phyloP scores from a whole-genome alignment of 2,329 filamentous ascomycete genomes.

The Aureobasidium lini region DNA sequence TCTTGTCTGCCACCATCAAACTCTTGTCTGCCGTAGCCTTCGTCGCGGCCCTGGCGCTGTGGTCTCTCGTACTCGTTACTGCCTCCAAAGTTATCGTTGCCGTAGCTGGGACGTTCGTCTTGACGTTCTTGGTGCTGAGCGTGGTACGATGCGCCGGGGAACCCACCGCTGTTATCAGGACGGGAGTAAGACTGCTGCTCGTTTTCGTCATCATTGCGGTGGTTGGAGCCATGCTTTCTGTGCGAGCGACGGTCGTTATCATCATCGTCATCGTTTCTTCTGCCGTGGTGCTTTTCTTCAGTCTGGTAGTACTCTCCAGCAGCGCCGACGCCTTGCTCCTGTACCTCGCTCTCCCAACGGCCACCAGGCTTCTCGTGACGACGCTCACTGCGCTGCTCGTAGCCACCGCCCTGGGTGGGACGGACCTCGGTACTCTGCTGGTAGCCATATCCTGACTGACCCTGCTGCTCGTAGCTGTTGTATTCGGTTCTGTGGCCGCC shows the following conservation, averaged over 20 bases:
- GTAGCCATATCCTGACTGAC: conserved; percentile 46
- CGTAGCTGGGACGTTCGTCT: conserved; percentile 16
- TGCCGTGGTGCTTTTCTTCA: conserved; percentile 20
- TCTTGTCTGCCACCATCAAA: conserved; percentile 16
- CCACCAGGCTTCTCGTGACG: conserved; percentile 39
- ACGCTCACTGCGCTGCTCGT: conserved; percentile 52
- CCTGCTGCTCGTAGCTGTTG: conserved; percentile 49
- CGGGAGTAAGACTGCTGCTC: conserved; percentile 17
- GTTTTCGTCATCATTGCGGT: conserved; percentile 34
- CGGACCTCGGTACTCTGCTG: conserved; percentile 52
- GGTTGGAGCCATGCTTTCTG: conserved; percentile 26
- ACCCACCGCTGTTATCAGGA: conserved; percentile 22
- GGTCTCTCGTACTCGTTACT: conserved; percentile 7
- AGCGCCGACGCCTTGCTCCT: conserved; percentile 21
- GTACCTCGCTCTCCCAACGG: conserved; percentile 34
- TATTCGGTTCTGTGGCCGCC: conserved; percentile 55
- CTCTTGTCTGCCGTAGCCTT: conserved; percentile 16
- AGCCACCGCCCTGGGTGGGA: conserved; percentile 46
- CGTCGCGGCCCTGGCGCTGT: not conserved
- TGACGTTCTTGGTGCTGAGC: conserved; percentile 16
- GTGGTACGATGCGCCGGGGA: conserved; percentile 18
- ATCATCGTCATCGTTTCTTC: conserved; percentile 26
- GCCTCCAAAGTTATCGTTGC: not conserved
- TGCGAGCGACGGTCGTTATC: conserved; percentile 24
- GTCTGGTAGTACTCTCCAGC: conserved; percentile 22